phyloP scores from a whole-genome alignment of 179 eudicot species.

The Dionaea muscipula region DNA sequence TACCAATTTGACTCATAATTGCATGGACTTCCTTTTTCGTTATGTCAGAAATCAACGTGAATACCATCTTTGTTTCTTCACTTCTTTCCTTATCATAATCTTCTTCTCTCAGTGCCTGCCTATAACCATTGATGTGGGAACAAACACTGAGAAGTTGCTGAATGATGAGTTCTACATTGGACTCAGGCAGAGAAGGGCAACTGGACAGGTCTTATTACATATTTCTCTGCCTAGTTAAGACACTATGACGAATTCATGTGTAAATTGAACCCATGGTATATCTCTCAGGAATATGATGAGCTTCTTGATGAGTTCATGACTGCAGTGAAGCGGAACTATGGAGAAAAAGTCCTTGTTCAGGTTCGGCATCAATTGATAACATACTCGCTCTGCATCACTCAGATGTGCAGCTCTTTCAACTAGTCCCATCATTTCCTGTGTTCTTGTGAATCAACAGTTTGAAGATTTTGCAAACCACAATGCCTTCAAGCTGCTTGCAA shows the following conservation, averaged over 20 bases:
- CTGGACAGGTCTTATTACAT: conserved; percentile 45
- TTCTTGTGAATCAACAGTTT: conserved; percentile 29
- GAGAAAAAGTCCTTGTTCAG: conserved; percentile 84
- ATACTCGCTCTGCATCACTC: conserved; percentile 1
- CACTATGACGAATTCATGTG: not conserved
- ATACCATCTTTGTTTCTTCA: not conserved
- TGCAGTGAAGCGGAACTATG: conserved; percentile 72
- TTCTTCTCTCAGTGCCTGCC: conserved; percentile 58
- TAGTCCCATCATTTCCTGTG: not conserved
- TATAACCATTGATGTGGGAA: conserved; percentile 74
- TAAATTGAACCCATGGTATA: not conserved
- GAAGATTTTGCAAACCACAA: conserved; percentile 94
- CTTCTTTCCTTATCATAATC: not conserved
- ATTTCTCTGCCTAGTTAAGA: not conserved
- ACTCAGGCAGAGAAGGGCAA: conserved; percentile 62
- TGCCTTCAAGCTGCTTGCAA: conserved; percentile 56
- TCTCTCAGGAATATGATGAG: conserved; percentile 55
- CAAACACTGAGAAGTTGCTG: conserved; percentile 61
- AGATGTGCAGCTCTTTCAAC: not conserved
- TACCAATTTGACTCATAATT: too few species aligned
- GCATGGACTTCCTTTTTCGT: too few species aligned
- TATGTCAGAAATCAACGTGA: too few species aligned
- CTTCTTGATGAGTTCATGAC: conserved; percentile 61
- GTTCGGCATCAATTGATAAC: conserved; percentile 14
- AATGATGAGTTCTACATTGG: conserved; percentile 83